Conservation (phyloP, 495 filamentous ascomycete species). For the Podospora pseudocomata region DNA sequence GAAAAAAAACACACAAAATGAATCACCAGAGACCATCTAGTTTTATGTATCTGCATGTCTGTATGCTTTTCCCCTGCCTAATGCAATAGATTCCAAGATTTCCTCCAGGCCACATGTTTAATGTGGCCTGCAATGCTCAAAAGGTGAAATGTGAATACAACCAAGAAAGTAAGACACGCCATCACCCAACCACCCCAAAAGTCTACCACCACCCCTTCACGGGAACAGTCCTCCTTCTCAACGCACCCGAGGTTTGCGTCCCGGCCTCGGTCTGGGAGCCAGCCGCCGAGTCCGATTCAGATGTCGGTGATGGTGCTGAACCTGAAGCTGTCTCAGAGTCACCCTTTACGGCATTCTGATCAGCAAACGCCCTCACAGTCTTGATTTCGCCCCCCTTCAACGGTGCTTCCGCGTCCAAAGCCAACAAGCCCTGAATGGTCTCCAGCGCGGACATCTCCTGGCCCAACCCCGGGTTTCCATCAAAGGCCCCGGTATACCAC, state of each 20-base stretch:
- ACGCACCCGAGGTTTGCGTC: not conserved
- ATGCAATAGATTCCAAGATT: not conserved
- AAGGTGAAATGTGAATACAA: not conserved
- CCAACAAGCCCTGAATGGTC: slow-evolving; percentile 58
- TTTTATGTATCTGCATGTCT: not conserved
- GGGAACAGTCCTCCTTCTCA: not conserved
- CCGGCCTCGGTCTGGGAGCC: not conserved
- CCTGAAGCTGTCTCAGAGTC: not conserved
- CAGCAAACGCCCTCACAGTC: slow-evolving; percentile 30
- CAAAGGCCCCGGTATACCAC: slow-evolving; percentile 63
- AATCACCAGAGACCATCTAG: not conserved
- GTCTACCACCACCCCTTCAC: not conserved
- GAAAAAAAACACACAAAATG: not conserved
- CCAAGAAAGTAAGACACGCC: not conserved
- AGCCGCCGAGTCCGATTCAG: no score
- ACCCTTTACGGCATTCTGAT: slow-evolving; percentile 9
- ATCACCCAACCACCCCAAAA: not conserved
- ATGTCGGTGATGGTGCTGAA: not conserved
- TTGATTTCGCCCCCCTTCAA: slow-evolving; percentile 44
- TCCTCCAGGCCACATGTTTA: not conserved
- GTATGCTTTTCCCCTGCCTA: not conserved
- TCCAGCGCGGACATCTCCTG: slow-evolving; percentile 70
- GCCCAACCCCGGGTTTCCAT: slow-evolving; percentile 58
- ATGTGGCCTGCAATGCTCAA: not conserved
- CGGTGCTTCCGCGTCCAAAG: slow-evolving; percentile 35